Base-by-base conservation (phyloP, 2,329 filamentous ascomycete genomes). In the Claviceps purpurea region DNA sequence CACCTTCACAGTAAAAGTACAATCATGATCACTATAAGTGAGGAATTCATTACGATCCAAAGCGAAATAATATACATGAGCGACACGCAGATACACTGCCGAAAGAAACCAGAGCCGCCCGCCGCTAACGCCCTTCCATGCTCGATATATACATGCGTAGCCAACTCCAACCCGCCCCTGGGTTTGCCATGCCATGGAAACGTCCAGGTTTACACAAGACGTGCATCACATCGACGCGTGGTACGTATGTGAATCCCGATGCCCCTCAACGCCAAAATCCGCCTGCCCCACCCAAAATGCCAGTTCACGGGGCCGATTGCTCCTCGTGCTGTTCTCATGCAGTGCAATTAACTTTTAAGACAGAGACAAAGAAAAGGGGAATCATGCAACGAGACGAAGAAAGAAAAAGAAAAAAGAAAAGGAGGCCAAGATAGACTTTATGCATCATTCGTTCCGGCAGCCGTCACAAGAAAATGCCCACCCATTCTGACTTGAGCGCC, bases 391-490 rank as follows among this genome's bases (percentile, higher is more conserved):
- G 30, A 34, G n/a, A 34, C 39, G 22, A 24, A 43, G 16, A 42
- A 13, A 42, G 16, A 45, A 30, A 26, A 20, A 20, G 5, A 14
- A 34, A 16, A 16, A 18, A 37, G 26, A 14, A 14, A 20, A 24
- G 2, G 20, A 6, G 13, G 41, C 5, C 16, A 6, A 43, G 20
- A 24, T 16, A 8, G 11, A 11, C 30, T 34, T 34, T 11, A 4
- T 11, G 30, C 30, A 34, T 14, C 14, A 10, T 45, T 16, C 16
- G n/a, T 54, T 46, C 38, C 41, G n/a, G 20, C 34, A 8, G 22
- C 2, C 39, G 20, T 55, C 26, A 79, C 46, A 79, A 62, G 62
- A 77, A 84, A 40, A 83, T 73, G 11, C 81, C 81, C 16, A 84
- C 73, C 81, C 81, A 84, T 47, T 76, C 73, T 2, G 66, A 64